Evolutionary conservation across 164 flowering plant genomes (phyloP), one percentile per base, ranked within the genome.

Genomic region (Magnolia changhungtana): DNA sequence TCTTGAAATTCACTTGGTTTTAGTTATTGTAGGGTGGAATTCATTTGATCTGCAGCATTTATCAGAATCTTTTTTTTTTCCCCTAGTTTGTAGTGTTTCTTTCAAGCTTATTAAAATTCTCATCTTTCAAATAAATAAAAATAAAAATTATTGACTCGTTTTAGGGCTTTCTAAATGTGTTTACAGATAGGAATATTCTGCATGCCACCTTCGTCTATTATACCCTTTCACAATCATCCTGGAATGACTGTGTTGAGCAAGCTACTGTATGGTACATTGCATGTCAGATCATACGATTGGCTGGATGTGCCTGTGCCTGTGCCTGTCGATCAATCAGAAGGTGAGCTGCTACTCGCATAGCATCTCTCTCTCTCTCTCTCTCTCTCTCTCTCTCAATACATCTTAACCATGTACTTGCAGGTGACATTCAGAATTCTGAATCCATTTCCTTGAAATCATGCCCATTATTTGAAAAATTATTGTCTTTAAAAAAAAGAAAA

Each of bases 221-320:
- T 95, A 69, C 98, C 98, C n/a, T 88, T 95, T 67, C 98, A 95
- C 82, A 90, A 95, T 81, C 98, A 95, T 86, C 98, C 98, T 74
- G 96, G 98, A 83, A 93, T 95, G 98, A 95, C 98, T 37, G 98
- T 95, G 70, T 80, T 93, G 86, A 93, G 98, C 92, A 95, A 92
- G 90, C 96, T 95, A 78, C 77, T 95, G 14, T 95, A 92, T 81
- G 98, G 98, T 75, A 76, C 98, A 72, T 29, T 93, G 51, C 84
- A 84, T 78, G 98, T 92, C 70, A 89, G 82, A 77, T 89, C 98
- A 21, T 92, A 87, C 85, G 98, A 95, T 79, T 95, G 98, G 98
- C 74, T 91, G 59, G 92, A 93, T 81, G 51, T 79, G 6, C 86
- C 94, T 24, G 51, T 79, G 6, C 86, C 94, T 24, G 82, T 80